Evolutionary conservation across 1,284 basidiomycete species (phyloP).

Genomic region (Trichosporon ovoides): DNA sequence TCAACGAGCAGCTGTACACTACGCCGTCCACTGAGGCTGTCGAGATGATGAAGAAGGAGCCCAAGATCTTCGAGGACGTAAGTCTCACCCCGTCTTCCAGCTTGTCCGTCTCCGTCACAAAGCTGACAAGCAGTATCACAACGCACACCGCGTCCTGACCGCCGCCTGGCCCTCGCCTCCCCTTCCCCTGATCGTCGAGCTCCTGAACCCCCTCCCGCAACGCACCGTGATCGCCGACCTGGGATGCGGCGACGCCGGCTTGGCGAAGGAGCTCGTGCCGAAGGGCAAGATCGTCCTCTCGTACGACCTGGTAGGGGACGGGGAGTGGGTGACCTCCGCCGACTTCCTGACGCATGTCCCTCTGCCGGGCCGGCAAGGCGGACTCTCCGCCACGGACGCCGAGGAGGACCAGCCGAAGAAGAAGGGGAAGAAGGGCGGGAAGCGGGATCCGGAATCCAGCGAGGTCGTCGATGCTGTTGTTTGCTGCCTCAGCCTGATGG

Average conservation of each 20-base stretch:
- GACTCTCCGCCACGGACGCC: constrained; percentile 18
- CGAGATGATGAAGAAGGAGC: constrained; percentile 73
- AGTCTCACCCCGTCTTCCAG: constrained; percentile 33
- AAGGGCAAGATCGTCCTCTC: constrained; percentile 67
- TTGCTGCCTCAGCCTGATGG: constrained; percentile 94
- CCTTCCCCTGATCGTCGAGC: constrained; percentile 67
- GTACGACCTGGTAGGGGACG: constrained; percentile 72
- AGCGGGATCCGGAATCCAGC: constrained; percentile 19
- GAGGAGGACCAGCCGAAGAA: constrained; percentile 55
- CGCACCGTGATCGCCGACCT: constrained; percentile 81
- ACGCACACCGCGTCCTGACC: constrained; percentile 81
- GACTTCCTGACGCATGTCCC: constrained; percentile 71
- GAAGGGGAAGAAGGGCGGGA: constrained; percentile 12
- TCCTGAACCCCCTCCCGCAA: constrained; percentile 56
- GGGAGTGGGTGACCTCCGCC: constrained; percentile 64
- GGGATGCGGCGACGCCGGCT: constrained; percentile 88
- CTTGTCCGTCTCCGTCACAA: not conserved
- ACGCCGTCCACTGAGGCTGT: constrained; percentile 67
- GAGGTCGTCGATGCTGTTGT: constrained; percentile 83
- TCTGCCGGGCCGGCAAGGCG: constrained; percentile 68
- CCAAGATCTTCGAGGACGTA: constrained; percentile 69
- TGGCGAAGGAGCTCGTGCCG: constrained; percentile 68
- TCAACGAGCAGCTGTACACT: constrained; percentile 84
- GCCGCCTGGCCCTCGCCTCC: constrained; percentile 87
- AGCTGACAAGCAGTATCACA: constrained; percentile 66